Percentiles rank a stretch among this genome's conserved stretches.
These are phyloP conservation scores for Bacterosira constricta DNA, from an alignment of 108 stramenopile species.

Conservation along the genomic window DNA sequence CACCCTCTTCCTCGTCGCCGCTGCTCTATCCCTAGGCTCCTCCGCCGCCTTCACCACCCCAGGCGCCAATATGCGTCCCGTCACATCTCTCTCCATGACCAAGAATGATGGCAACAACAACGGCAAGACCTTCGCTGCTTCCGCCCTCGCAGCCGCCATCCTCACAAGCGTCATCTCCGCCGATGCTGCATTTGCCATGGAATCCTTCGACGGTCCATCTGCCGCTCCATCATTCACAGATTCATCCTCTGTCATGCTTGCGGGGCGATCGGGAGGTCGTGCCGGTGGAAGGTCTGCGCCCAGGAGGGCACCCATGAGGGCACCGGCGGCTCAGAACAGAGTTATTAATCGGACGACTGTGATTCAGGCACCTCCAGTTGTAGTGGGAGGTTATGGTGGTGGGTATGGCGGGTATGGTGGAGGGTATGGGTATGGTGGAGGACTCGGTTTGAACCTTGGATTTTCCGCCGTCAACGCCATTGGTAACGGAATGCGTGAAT, in stretches of 20 bases:
- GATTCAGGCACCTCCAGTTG: constrained; percentile 20
- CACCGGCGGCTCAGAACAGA: constrained; percentile 6
- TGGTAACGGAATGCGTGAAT: constrained; percentile 46
- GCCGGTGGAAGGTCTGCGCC: constrained; percentile 42
- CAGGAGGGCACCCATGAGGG: background rate
- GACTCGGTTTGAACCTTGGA: constrained; percentile 28
- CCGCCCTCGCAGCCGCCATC: constrained; percentile 39
- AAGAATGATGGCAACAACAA: background rate
- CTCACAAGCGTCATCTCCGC: constrained; percentile 27
- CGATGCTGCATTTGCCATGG: constrained; percentile 34
- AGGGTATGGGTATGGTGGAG: constrained; percentile 36
- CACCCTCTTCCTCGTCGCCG: constrained; percentile 6
- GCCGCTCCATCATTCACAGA: background rate
- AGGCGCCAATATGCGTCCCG: background rate
- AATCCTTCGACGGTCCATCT: background rate
- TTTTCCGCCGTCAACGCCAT: constrained; percentile 42
- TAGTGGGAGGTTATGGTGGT: constrained; percentile 36
- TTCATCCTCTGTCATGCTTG: constrained; percentile 31
- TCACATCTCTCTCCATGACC: constrained; percentile 9
- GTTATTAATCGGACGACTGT: constrained; percentile 42
- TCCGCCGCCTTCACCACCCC: background rate
- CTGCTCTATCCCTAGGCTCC: constrained; percentile 5
- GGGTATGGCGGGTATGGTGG: constrained; percentile 37
- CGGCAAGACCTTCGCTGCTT: constrained; percentile 45
- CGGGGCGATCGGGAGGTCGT: constrained; percentile 43